These are phyloP conservation scores for Colletotrichum godetiae DNA, from an alignment of 2,329 filamentous ascomycete species.

Conservation along the genomic window DNA sequence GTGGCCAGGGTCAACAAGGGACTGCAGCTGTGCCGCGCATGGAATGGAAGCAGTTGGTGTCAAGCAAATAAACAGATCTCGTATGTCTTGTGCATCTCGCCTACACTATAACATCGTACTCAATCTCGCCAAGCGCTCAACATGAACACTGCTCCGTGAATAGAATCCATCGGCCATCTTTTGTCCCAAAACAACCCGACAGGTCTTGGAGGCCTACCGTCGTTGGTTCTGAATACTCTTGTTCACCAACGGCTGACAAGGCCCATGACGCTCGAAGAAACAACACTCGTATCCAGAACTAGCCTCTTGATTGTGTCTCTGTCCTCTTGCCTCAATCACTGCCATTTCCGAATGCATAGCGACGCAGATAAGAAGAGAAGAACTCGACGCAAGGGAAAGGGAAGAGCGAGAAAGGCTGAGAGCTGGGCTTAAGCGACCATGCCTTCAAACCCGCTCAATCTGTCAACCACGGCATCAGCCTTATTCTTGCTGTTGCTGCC, in stretches of 20 bases:
- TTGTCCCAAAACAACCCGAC: neutral
- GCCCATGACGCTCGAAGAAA: neutral
- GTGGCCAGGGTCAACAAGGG: neutral
- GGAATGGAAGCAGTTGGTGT: neutral
- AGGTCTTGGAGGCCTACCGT: neutral
- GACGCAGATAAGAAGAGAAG: neutral
- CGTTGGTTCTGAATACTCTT: neutral
- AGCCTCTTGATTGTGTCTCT: neutral
- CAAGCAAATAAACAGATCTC: neutral
- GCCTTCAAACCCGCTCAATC: neutral
- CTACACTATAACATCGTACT: neutral
- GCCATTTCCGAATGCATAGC: too few relatives aligned
- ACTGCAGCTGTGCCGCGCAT: neutral
- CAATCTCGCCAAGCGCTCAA: neutral
- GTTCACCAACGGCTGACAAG: neutral
- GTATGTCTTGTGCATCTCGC: neutral
- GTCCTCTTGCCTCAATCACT: neutral
- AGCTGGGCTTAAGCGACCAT: neutral
- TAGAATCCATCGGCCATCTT: neutral
- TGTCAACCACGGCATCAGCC: neutral
- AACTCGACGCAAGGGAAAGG: neutral
- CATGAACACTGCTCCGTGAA: neutral
- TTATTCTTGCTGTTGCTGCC: conserved; percentile 1
- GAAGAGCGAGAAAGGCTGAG: neutral
- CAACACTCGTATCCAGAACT: neutral